Conservation (phyloP, 169 alveolate species). For the Eimeria praecox region DNA sequence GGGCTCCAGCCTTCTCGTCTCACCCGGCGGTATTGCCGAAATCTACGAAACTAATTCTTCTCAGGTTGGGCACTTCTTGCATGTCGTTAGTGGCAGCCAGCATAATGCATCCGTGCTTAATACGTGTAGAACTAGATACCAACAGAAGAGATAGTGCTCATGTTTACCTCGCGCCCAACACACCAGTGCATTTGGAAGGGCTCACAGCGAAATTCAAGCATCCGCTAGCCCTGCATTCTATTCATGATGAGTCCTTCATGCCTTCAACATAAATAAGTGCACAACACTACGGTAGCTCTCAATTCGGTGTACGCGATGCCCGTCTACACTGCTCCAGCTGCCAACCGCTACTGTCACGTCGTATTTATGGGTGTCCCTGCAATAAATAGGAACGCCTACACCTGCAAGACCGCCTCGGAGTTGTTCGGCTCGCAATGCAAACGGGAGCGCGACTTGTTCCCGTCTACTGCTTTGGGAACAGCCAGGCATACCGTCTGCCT, state of each 20-base stretch:
- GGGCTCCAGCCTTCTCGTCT: conserved; percentile 55
- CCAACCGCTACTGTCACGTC: not conserved
- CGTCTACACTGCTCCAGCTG: too few relatives aligned
- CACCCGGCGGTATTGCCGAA: conserved; percentile 82
- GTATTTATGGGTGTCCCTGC: too few relatives aligned
- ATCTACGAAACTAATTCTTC: conserved; percentile 64
- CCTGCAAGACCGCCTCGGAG: conserved; percentile 78
- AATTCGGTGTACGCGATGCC: too few relatives aligned
- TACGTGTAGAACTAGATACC: not conserved
- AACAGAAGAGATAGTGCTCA: not conserved
- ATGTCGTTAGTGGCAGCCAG: not conserved
- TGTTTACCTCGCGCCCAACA: not conserved
- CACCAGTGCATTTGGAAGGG: not conserved
- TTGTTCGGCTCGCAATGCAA: conserved; percentile 77
- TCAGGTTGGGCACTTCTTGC: not conserved
- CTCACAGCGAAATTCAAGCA: not conserved
- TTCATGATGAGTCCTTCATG: too few relatives aligned
- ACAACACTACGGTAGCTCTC: too few relatives aligned
- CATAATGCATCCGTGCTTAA: not conserved
- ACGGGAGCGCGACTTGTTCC: conserved; percentile 80
- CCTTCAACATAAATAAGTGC: too few relatives aligned
- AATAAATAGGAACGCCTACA: conserved; percentile 73
- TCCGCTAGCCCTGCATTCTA: too few relatives aligned
- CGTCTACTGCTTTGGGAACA: conserved; percentile 77
- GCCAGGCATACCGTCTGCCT: conserved; percentile 67